Percentiles rank a stretch among this genome's conserved stretches.
phyloP scores from a whole-genome alignment of 805 yeast species.

The Metschnikowia matae region DNA sequence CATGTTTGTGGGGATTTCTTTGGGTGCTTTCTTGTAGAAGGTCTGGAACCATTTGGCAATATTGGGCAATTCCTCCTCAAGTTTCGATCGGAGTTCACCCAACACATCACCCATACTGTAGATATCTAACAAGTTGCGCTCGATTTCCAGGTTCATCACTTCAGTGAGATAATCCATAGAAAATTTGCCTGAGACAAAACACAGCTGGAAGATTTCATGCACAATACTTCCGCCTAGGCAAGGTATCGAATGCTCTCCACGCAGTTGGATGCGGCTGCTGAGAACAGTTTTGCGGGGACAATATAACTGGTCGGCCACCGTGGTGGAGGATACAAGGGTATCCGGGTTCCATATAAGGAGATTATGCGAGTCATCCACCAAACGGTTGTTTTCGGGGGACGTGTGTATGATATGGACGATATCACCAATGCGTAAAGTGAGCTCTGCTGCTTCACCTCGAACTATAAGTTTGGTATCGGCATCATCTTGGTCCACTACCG shows the following conservation, averaged over 20 bases:
- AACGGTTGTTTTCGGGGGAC: conserved; percentile 29
- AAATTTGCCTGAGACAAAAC: conserved; percentile 40
- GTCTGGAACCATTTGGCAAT: conserved; percentile 50
- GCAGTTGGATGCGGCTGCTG: conserved; percentile 49
- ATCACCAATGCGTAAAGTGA: conserved; percentile 49
- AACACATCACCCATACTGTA: conserved; percentile 51
- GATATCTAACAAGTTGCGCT: conserved; percentile 46
- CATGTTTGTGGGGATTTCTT: conserved; percentile 24
- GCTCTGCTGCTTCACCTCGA: conserved; percentile 56
- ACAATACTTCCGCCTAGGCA: conserved; percentile 78
- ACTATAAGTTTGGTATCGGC: conserved; percentile 42
- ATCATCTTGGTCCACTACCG: conserved; percentile 42
- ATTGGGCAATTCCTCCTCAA: conserved; percentile 47
- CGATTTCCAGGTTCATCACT: conserved; percentile 37
- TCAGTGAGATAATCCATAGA: conserved; percentile 34
- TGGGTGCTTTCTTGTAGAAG: conserved; percentile 32
- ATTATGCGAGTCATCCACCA: conserved; percentile 55
- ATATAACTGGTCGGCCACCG: conserved; percentile 67
- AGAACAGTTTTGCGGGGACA: conserved; percentile 74
- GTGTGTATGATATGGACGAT: conserved; percentile 60
- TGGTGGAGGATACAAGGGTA: conserved; percentile 72
- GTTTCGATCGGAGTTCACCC: conserved; percentile 40
- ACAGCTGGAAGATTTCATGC: conserved; percentile 69
- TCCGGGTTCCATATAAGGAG: conserved; percentile 85
- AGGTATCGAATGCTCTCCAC: conserved; percentile 62